phyloP scores from a whole-genome alignment of 2,329 filamentous ascomycete genomes.

The Fusarium anthophilum region DNA sequence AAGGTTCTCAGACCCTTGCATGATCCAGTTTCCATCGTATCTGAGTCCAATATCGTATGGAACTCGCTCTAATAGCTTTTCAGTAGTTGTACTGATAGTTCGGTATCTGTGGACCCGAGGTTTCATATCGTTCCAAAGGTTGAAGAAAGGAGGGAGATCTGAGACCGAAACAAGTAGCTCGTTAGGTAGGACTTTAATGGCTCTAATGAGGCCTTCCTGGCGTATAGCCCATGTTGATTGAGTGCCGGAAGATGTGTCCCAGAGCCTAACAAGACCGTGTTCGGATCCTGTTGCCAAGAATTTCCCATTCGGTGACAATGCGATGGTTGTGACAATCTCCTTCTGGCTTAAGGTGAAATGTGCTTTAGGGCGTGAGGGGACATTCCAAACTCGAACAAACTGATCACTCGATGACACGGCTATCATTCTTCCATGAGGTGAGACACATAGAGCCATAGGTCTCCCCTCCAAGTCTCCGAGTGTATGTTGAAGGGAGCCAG shows the following conservation, averaged over 20 bases:
- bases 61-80: neutral
- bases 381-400: neutral
- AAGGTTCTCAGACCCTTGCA: neutral
- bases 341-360: neutral
- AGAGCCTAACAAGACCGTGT: neutral
- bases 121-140: neutral
- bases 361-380: fast-evolving
- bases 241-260: neutral
- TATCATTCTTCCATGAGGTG: neutral
- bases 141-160: neutral
- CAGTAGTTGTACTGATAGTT: neutral
- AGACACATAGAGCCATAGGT: neutral
- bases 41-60: fast-evolving
- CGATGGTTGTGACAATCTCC: neutral
- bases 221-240: neutral
- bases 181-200: neutral
- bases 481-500: neutral
- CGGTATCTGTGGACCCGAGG: neutral
- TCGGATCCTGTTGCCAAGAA: neutral
- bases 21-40: neutral
- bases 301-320: neutral
- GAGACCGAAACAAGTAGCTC: neutral
- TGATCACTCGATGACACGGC: neutral
- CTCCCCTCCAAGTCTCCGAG: neutral
- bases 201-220: neutral